Evolutionary conservation across 2,329 filamentous ascomycete genomes (phyloP).

Genomic region (Fusarium sororula): DNA sequence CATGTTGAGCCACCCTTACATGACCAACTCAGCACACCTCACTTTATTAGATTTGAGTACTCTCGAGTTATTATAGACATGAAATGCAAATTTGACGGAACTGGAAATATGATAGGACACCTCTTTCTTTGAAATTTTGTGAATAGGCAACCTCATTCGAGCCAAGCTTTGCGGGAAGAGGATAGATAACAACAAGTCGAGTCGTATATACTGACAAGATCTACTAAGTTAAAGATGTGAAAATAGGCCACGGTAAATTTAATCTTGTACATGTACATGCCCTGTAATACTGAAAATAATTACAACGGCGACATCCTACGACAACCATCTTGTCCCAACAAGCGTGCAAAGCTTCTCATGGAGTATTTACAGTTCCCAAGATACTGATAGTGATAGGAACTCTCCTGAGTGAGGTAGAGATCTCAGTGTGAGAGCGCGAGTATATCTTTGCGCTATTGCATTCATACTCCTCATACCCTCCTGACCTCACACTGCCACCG

Average conservation of each 20-base stretch:
- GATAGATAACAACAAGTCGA: not conserved
- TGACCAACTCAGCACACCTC: not conserved
- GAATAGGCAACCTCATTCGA: not conserved
- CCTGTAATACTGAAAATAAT: not conserved
- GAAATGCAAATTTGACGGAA: not conserved
- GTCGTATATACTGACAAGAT: not conserved
- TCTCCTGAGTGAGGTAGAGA: too few species aligned
- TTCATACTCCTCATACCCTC: too few species aligned
- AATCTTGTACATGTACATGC: not conserved
- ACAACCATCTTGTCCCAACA: not conserved
- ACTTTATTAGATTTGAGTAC: rapidly evolving
- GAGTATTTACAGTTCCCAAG: too few species aligned
- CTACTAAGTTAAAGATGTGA: too few species aligned
- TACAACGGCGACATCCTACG: not conserved
- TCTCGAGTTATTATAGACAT: not conserved
- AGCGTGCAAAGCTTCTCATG: not conserved
- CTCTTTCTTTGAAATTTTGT: not conserved
- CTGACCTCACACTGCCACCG: not conserved
- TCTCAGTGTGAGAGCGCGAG: too few species aligned
- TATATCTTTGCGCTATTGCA: not conserved
- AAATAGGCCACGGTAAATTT: too few species aligned
- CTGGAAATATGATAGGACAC: not conserved
- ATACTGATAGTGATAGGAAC: rapidly evolving
- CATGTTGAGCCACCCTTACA: not conserved
- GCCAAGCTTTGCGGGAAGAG: not conserved